Base-by-base conservation (phyloP, 2,329 filamentous ascomycete species). In the Colletotrichum spinosum region DNA sequence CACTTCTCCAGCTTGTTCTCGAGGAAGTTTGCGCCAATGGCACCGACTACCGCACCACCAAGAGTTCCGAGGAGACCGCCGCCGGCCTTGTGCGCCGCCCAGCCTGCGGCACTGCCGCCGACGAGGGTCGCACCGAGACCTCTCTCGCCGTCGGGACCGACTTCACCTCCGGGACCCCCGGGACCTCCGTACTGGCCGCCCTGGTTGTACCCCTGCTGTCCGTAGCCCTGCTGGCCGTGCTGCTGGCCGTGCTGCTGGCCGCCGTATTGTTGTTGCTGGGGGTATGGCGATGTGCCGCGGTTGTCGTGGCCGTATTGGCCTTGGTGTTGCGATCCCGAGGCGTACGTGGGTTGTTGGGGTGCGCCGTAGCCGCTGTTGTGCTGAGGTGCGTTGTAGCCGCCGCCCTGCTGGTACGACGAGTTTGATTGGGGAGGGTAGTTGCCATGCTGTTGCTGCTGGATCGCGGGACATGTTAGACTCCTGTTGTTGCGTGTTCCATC, bases 91-190 rank as follows among this genome's bases (percentile, higher is more conserved):
- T 86, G 82, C 0, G 84, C 85, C 0, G 84, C 78, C 70, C 81
- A 86, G 8, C 82, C 85, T n/a, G 83, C 86, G 1, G 79, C 84
- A 15, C 81, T 84, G 57, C 84, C 83, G 25, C 85, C 86, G 2
- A 84, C 69, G 34, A 88, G 70, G 3, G 85, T 82, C 2, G 85
- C 83, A 4, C 84, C 85, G 15, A 88, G 79, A 39, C 86, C 86
- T 52, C 85, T 83, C n/a, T 88, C 86, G 39, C 78, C 80, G 48
- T 77, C 74, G 6, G 76, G 77, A 9, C 73, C 74, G 15, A 48
- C 72, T 12, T 70, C 69, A 2, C 75, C 70, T n/a, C 65, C 69
- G 34, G 72, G 71, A 11, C 71, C 72, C 34, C 70, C 73, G 50
- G 67, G 55, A 15, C 51, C 58, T 55, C 65, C 68, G 58, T 71